These are phyloP conservation scores for Hanseniaspora nectarophila DNA, from an alignment of 805 yeast genomes.

Conservation along the genomic window DNA sequence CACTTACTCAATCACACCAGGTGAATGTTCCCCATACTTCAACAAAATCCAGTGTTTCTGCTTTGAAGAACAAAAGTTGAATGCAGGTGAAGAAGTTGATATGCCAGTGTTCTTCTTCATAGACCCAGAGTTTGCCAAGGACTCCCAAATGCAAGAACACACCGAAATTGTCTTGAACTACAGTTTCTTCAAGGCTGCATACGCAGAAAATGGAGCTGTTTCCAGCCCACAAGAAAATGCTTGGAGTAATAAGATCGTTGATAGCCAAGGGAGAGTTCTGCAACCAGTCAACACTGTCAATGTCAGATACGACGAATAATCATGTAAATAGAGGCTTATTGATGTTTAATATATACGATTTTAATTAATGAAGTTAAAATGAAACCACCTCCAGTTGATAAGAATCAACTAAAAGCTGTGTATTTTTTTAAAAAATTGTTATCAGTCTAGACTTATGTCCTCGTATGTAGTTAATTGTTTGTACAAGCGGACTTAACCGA, in stretches of 20 bases:
- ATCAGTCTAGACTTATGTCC: too few species aligned
- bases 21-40: conserved; percentile 90
- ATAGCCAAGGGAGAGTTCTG: conserved; percentile 13
- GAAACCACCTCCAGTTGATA: too few species aligned
- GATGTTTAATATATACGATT: too few species aligned
- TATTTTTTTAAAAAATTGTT: too few species aligned
- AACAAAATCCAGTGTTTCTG: conserved; percentile 97
- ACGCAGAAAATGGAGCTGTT: conserved; percentile 32
- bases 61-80: conserved; percentile 86
- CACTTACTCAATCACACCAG: conserved; percentile 91
- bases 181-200: conserved; percentile 65
- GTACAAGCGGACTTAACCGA: neutral
- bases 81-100: conserved; percentile 95
- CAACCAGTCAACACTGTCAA: conserved; percentile 20
- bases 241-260: conserved; percentile 7
- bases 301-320: conserved; percentile 12
- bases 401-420: too few species aligned
- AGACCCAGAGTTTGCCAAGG: conserved; percentile 89
- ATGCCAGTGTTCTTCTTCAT: conserved; percentile 97
- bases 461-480: too few species aligned
- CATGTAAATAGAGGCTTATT: neutral
- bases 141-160: conserved; percentile 81
- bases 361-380: too few species aligned
- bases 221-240: conserved; percentile 18
- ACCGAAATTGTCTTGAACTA: conserved; percentile 85